A percentile compares a stretch with the other conserved stretches of the same genome.
These are phyloP conservation scores for Alnus glutinosa DNA, from an alignment of 306 rosid genomes.

Conservation along the genomic window DNA sequence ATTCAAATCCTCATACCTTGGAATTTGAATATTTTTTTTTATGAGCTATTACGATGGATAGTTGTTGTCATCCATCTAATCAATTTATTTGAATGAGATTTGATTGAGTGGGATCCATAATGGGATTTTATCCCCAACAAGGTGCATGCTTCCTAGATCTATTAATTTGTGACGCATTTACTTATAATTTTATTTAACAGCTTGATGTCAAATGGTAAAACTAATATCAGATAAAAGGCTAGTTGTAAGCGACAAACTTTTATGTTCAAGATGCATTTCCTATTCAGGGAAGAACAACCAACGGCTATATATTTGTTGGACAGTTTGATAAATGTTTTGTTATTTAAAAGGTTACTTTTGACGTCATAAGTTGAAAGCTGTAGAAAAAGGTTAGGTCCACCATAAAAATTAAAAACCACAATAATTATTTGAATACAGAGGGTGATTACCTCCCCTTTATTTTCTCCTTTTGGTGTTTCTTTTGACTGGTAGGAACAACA, in stretches of 20 bases:
- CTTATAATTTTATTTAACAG: background rate
- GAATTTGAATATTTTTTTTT: no score
- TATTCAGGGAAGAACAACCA: background rate
- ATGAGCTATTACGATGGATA: no score
- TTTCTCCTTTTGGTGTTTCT: background rate
- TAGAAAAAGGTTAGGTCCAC: constrained; percentile 9
- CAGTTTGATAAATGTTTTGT: background rate
- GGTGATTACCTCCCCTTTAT: background rate
- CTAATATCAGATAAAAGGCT: background rate
- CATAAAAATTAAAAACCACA: background rate
- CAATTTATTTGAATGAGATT: no score
- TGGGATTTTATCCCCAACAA: no score
- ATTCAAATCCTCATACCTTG: no score
- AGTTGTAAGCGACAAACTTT: no score
- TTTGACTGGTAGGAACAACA: constrained; percentile 18
- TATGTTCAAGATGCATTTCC: background rate
- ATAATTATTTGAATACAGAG: constrained; percentile 27
- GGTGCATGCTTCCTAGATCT: background rate
- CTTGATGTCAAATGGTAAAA: background rate
- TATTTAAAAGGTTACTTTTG: background rate
- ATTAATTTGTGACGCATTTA: no score
- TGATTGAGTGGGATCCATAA: no score
- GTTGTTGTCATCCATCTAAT: no score
- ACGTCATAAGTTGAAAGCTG: background rate
- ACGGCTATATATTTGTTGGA: background rate